Base-by-base conservation (phyloP, 1,139 yeast genomes). In the Protomyces gravidus region DNA sequence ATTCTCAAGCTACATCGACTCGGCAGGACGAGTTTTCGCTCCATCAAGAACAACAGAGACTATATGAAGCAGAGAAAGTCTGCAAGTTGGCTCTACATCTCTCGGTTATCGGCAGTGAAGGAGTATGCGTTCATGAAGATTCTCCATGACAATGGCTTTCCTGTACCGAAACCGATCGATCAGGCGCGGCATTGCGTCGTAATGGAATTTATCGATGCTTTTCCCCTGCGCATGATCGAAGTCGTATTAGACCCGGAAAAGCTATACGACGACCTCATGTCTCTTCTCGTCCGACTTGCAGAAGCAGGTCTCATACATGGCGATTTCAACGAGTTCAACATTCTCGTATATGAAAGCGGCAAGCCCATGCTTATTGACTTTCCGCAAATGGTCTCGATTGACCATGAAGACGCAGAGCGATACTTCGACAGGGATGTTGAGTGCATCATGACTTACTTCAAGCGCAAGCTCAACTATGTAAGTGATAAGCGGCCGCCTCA, bases 341-440 rank as follows among this genome's bases (percentile, higher is more conserved):
- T 92, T 66, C 87, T 92, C 78, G 86, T 94, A 48, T 78, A 87
- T 59, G 79, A 78, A 42, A 62, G 60, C 28, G 65, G 65, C 21
- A 63, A 65, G 30, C 88, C 89, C 67, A 85, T 89, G 25, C 96
- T 92, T 26, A 92, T 92, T 67, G 99, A 92, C 78, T 92, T 92
- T 77, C 99, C 99, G 3, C 99, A 92, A 73, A 90, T 97, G 82
- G 87, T 92, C 23, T 88, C 96, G 17, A 87, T 87, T 47, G 90
- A 87, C 66, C 99, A 92, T 70, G 78, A 77, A 2, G 96, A 92
- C 69, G 97, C 98, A 11, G 84, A 84, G 65, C 80, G 79, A 62
- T 90, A 88, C 71, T 92, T 92, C 71, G 83, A 87, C 66, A 80
- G 98, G 73, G 99, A 92, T 73, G 95, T 92, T 25, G 86, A 88